Evolutionary conservation across 2,329 filamentous ascomycete species (phyloP).

Genomic region (Exophiala mesophila): DNA sequence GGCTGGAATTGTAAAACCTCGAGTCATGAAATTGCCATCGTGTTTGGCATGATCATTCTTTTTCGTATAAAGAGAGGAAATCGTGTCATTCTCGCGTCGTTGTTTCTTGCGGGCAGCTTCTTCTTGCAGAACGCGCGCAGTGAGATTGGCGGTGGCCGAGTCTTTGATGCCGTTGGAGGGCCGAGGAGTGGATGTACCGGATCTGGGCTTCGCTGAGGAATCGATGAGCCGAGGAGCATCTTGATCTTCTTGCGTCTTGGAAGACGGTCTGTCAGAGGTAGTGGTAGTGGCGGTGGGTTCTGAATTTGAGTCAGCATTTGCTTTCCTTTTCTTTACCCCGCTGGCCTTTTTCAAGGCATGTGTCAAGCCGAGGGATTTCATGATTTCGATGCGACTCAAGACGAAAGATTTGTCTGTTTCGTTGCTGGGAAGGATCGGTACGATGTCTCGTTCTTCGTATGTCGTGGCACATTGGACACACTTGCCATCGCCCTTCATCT

Average conservation of each 20-base stretch:
- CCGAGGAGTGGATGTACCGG: constrained; percentile 35
- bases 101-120: constrained; percentile 78
- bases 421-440: constrained; percentile 72
- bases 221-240: neutral
- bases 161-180: constrained; percentile 70
- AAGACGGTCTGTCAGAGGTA: too few relatives aligned
- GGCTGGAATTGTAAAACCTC: constrained; percentile 51
- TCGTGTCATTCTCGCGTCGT: constrained; percentile 59
- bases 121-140: constrained; percentile 79
- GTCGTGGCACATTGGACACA: constrained; percentile 66
- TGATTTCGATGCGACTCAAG: constrained; percentile 59
- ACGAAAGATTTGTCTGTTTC: constrained; percentile 67
- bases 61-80: constrained; percentile 52
- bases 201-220: constrained; percentile 21
- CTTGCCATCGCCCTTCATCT: constrained; percentile 60
- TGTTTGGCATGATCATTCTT: constrained; percentile 36
- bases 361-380: constrained; percentile 67
- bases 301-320: constrained; percentile 47
- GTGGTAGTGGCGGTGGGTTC: neutral
- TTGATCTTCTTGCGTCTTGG: neutral
- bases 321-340: constrained; percentile 68
- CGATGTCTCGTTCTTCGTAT: constrained; percentile 68
- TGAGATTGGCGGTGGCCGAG: constrained; percentile 74
- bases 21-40: constrained; percentile 54
- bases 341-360: constrained; percentile 81